phyloP scores from a whole-genome alignment of 2,329 filamentous ascomycete species.

The Colletotrichum camelliae region DNA sequence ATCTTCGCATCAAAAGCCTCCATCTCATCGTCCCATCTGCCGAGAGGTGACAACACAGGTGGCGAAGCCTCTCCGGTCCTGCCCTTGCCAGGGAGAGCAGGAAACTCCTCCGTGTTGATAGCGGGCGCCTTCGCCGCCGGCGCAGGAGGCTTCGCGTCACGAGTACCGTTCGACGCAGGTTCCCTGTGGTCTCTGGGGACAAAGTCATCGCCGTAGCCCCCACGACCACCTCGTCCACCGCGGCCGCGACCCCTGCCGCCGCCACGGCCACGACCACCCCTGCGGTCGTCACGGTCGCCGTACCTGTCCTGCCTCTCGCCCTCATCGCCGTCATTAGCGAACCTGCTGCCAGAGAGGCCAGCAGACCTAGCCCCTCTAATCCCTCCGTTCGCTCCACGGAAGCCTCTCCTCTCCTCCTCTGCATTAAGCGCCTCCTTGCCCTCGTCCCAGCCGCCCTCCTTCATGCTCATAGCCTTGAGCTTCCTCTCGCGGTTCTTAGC shows the following conservation, averaged over 20 bases:
- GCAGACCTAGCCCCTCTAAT: slow-evolving; percentile 41
- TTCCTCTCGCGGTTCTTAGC: slow-evolving; percentile 66
- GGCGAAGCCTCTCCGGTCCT: slow-evolving; percentile 14
- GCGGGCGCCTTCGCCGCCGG: slow-evolving; percentile 36
- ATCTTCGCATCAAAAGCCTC: slow-evolving; percentile 48
- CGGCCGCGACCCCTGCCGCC: slow-evolving; percentile 26
- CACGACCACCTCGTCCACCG: slow-evolving; percentile 36
- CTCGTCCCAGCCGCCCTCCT: slow-evolving; percentile 64
- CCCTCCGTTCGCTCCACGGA: slow-evolving; percentile 48
- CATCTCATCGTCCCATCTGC: slow-evolving; percentile 65
- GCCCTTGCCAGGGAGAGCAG: slow-evolving; percentile 36
- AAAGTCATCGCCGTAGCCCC: slow-evolving; percentile 31
- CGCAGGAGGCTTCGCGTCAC: slow-evolving; percentile 12
- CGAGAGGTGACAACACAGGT: slow-evolving; percentile 42
- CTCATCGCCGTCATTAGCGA: slow-evolving; percentile 37
- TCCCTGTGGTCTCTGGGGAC: slow-evolving; percentile 35
- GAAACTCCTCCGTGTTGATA: slow-evolving; percentile 43
- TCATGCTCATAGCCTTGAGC: slow-evolving; percentile 60
- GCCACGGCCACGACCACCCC: slow-evolving; percentile 25
- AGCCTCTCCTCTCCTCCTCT: slow-evolving; percentile 45
- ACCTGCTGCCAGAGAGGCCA: slow-evolving; percentile 48
- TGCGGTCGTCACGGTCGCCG: slow-evolving; percentile 13
- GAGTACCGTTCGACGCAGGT: slow-evolving; percentile 17
- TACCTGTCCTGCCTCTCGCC: neutral
- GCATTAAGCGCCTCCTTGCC: slow-evolving; percentile 54